phyloP scores from a whole-genome alignment of 1,284 basidiomycete species.

The Chondrostereum purpureum region DNA sequence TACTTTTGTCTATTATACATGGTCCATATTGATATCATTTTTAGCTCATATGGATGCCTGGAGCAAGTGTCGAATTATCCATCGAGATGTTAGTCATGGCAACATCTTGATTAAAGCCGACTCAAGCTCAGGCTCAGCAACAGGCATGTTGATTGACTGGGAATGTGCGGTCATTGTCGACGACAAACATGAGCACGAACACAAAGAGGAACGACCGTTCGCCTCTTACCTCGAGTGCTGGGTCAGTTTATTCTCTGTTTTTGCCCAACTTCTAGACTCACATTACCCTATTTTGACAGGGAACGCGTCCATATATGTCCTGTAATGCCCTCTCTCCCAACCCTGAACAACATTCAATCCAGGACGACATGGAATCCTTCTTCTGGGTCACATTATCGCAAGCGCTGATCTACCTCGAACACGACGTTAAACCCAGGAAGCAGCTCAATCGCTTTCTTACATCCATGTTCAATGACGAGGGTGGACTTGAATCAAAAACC shows the following conservation, averaged over 20 bases:
- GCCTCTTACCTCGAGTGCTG: background rate
- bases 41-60: background rate
- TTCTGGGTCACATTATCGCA: slow-evolving; percentile 9
- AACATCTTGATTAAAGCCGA: background rate
- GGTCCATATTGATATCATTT: background rate
- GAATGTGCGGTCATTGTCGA: background rate
- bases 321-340: background rate
- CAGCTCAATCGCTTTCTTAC: too few species aligned
- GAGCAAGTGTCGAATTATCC: background rate
- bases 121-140: background rate
- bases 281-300: too few species aligned
- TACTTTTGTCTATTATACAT: background rate
- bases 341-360: slow-evolving; percentile 8
- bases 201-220: background rate
- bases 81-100: background rate
- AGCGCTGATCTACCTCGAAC: slow-evolving; percentile 8
- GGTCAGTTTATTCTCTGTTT: background rate
- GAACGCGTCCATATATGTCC: background rate
- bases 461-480: too few species aligned
- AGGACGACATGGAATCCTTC: slow-evolving; percentile 13
- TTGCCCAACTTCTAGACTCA: too few species aligned
- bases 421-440: too few species aligned
- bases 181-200: background rate
- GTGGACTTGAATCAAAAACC: too few species aligned
- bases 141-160: background rate